Evolutionary conservation across 257 asterid genomes (phyloP).

Genomic region (Perilla frutescens): DNA sequence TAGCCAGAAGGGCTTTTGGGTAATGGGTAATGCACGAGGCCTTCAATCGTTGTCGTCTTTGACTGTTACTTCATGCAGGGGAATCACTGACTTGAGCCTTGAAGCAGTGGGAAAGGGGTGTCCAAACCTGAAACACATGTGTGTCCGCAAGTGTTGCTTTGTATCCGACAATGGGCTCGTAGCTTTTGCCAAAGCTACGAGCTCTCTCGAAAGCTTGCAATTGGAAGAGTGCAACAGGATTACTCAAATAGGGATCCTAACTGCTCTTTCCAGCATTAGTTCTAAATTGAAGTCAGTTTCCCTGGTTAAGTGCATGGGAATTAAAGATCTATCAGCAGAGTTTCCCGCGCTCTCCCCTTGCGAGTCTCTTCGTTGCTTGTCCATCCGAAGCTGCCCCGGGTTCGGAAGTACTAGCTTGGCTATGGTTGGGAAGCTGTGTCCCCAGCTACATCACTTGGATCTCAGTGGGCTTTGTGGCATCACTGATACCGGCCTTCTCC

Average conservation of each 20-base stretch:
- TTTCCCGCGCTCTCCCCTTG: constrained; percentile 61
- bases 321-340: constrained; percentile 59
- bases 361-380: constrained; percentile 74
- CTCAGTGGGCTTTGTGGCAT: constrained; percentile 76
- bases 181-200: constrained; percentile 63
- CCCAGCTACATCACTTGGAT: constrained; percentile 75
- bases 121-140: constrained; percentile 61
- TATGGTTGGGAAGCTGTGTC: constrained; percentile 81
- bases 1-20: constrained; percentile 93
- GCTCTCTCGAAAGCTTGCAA: constrained; percentile 68
- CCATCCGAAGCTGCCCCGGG: constrained; percentile 81
- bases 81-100: constrained; percentile 71
- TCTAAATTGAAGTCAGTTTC: constrained; percentile 75
- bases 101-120: constrained; percentile 75
- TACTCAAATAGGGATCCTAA: constrained; percentile 68
- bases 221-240: constrained; percentile 90
- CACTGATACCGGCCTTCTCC: constrained; percentile 75
- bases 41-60: constrained; percentile 62
- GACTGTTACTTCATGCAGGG: constrained; percentile 65
- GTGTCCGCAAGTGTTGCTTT: constrained; percentile 66
- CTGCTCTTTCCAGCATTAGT: constrained; percentile 65
- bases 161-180: constrained; percentile 79
- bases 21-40: constrained; percentile 82
- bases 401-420: constrained; percentile 75
- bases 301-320: constrained; percentile 77